A percentile compares a stretch with the other conserved stretches of the same genome.
Conservation (phyloP, 164 flowering plant species). For the Tetrastigma voinierianum region DNA sequence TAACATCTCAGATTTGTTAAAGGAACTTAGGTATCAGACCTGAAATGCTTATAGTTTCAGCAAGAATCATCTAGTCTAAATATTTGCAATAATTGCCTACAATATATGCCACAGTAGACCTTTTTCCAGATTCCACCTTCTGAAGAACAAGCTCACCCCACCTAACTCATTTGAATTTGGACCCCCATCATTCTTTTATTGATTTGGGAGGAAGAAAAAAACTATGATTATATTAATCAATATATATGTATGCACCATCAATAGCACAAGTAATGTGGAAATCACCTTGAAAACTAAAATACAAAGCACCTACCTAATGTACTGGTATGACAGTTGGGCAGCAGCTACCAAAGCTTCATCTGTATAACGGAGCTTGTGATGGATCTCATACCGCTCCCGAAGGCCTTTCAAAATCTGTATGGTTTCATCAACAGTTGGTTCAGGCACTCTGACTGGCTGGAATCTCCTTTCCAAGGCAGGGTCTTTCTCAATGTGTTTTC, state of each 20-base stretch:
- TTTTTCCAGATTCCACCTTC: too few relatives aligned
- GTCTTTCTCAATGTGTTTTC: slow-evolving; percentile 97
- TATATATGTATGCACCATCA: too few relatives aligned
- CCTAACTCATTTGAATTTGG: too few relatives aligned
- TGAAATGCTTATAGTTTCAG: too few relatives aligned
- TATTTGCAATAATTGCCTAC: too few relatives aligned
- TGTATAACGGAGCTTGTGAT: slow-evolving; percentile 92
- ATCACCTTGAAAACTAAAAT: background rate
- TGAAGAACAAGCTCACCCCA: too few relatives aligned
- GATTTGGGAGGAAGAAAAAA: too few relatives aligned
- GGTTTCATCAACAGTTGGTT: slow-evolving; percentile 89
- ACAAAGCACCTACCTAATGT: slow-evolving; percentile 64
- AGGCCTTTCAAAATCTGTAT: slow-evolving; percentile 87
- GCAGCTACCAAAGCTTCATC: slow-evolving; percentile 90
- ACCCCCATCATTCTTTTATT: too few relatives aligned
- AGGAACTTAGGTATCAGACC: slow-evolving; percentile 32
- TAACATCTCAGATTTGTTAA: too few relatives aligned
- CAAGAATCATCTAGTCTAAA: too few relatives aligned
- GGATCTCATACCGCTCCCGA: slow-evolving; percentile 91
- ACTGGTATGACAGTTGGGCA: slow-evolving; percentile 82
- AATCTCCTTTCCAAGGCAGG: slow-evolving; percentile 95
- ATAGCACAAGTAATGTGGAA: background rate
- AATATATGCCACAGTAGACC: too few relatives aligned
- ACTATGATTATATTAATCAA: too few relatives aligned
- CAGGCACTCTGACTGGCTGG: slow-evolving; percentile 96